Evolutionary conservation across 768 basidiomycete genomes (phyloP), one percentile per base, ranked within the genome.

Genomic region (Suillus bovinus): DNA sequence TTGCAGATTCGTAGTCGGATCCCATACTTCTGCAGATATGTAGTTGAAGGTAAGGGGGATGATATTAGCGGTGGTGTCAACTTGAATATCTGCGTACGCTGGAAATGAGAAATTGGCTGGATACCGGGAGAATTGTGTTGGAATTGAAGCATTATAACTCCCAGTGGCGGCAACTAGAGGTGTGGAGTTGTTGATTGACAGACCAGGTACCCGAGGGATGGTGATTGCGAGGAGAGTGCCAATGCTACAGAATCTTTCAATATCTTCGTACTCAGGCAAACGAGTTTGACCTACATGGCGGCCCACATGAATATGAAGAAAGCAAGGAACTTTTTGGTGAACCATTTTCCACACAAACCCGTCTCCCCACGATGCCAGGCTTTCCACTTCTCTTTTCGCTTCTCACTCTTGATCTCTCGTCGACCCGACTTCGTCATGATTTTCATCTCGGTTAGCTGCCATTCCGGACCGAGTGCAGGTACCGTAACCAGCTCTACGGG

Each of bases 61-160:
- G 70, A 85, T 91, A 69, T 91, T 95, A 67, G 77, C 76, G 16
- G 76, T 78, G 10, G 93, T 94, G 76, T 96, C 85, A 55, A 92
- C 81, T 75, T 93, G 83, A 13, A 98, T 78, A 24, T 88, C 81
- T 20, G 93, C 85, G 49, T 81, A 80, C 0, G 88, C 92, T 4
- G 90, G 84, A 81, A 98, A 98, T 39, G 89, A 86, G 76, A 96
- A 98, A 76, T 96, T 96, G 60, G 95, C 88, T 0, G 94, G 94
- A 1, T 80, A 74, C 62, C 91, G 86, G 39, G 83, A 87, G 78
- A 98, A 96, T 39, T 77, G 72, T 1, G 80, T 81, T 2, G 85
- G 82, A 50, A 91, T 77, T 7, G 83, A 81, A 22, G 77, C 67
- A 55, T 84, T 83, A 79, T 83, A 92, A 39, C 63, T 67, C 27